Evolutionary conservation across 768 basidiomycete genomes (phyloP).

Genomic region (Termitomyces sp.): DNA sequence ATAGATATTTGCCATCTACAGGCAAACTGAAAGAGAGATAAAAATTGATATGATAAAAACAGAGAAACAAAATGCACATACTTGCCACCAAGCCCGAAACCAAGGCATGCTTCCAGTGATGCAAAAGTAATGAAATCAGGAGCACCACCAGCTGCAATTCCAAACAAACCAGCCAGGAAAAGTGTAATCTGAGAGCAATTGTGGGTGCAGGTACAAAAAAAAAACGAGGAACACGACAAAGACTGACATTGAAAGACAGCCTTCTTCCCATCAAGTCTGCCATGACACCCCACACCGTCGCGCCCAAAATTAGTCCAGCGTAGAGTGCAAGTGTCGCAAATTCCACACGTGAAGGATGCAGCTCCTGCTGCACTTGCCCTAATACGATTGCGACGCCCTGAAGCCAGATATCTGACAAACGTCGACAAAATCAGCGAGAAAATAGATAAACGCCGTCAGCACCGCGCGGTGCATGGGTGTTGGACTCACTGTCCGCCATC

Average conservation of each 20-base stretch:
- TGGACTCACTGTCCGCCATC: conserved; percentile 42
- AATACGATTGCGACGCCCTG: conserved; percentile 45
- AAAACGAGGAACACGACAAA: background rate
- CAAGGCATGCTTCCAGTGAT: conserved; percentile 41
- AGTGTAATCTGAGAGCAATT: conserved; percentile 20
- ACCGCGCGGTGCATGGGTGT: too few species aligned
- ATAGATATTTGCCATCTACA: conserved; percentile 35
- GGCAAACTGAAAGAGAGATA: conserved; percentile 28
- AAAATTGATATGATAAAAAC: conserved; percentile 18
- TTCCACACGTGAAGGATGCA: conserved; percentile 39
- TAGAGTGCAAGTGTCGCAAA: conserved; percentile 45
- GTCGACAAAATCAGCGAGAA: background rate
- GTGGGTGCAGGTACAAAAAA: background rate
- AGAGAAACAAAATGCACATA: conserved; percentile 24
- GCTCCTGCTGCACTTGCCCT: conserved; percentile 36
- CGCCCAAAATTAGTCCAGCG: conserved; percentile 44
- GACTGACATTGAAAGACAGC: conserved; percentile 37
- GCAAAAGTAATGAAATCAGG: conserved; percentile 43
- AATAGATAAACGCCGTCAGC: background rate
- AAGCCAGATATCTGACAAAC: conserved; percentile 35
- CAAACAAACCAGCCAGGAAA: conserved; percentile 42
- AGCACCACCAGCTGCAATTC: conserved; percentile 45
- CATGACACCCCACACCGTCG: conserved; percentile 44
- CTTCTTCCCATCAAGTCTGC: conserved; percentile 46
- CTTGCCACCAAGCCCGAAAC: conserved; percentile 52